A percentile compares a stretch with the other conserved stretches of the same genome.
Evolutionary conservation across 306 rosid genomes (phyloP).

Genomic region (Clitoria ternatea): DNA sequence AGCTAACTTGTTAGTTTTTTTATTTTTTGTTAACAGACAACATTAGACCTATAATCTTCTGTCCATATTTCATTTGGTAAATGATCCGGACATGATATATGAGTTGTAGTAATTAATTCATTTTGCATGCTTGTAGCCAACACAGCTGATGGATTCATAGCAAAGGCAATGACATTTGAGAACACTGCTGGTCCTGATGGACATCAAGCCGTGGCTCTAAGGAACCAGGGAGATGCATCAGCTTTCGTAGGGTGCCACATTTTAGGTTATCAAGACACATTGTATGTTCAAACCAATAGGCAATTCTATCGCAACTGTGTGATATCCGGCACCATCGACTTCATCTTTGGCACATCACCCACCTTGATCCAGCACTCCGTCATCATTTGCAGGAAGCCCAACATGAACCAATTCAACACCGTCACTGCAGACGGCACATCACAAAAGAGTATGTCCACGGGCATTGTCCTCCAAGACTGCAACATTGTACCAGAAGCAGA

Average conservation of each 20-base stretch:
- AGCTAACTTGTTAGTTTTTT: too few relatives aligned
- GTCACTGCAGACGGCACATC: conserved; percentile 52
- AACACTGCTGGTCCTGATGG: conserved; percentile 69
- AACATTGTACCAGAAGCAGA: conserved; percentile 42
- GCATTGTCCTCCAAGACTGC: conserved; percentile 57
- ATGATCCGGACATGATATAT: too few relatives aligned
- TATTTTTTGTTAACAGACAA: too few relatives aligned
- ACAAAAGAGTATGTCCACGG: neutral
- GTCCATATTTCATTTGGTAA: too few relatives aligned
- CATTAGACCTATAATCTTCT: too few relatives aligned
- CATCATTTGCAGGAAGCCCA: conserved; percentile 49
- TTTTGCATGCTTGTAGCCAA: conserved; percentile 33
- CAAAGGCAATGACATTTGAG: conserved; percentile 46
- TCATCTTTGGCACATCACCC: conserved; percentile 51
- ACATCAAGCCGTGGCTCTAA: conserved; percentile 69
- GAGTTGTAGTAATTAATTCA: too few relatives aligned
- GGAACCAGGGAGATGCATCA: conserved; percentile 45
- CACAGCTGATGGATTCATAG: conserved; percentile 39
- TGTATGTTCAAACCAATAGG: conserved; percentile 48
- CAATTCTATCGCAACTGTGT: conserved; percentile 73
- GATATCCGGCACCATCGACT: conserved; percentile 66
- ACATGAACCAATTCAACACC: conserved; percentile 35
- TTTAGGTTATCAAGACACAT: conserved; percentile 58
- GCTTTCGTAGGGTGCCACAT: conserved; percentile 48
- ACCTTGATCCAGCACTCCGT: conserved; percentile 51